These are phyloP conservation scores for Obelidium mucronatum DNA, from an alignment of 192 early-diverging fungal species.

Conservation along the genomic window DNA sequence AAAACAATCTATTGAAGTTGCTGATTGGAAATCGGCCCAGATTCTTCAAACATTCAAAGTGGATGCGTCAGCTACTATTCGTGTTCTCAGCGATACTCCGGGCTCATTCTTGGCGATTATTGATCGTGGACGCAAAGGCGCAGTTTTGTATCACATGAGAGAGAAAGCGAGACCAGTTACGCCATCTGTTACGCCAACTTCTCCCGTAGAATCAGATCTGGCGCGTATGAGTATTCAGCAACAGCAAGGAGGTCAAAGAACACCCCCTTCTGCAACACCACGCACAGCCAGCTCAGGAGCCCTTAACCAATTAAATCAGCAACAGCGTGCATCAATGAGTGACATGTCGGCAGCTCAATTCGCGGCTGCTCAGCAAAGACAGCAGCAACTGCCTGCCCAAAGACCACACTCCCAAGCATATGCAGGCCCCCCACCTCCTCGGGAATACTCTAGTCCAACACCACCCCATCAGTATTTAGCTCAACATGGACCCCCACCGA, in stretches of 20 bases:
- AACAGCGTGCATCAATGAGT: not conserved
- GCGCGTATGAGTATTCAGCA: not conserved
- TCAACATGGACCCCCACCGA: not conserved
- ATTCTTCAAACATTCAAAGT: slow-evolving; percentile 50
- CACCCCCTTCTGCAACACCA: not conserved
- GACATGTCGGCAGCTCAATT: not conserved
- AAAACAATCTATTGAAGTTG: slow-evolving; percentile 53
- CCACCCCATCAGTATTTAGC: not conserved
- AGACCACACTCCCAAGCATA: slow-evolving; percentile 29
- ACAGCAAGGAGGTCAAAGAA: not conserved
- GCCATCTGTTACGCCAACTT: not conserved
- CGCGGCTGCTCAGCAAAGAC: not conserved
- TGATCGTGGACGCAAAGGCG: slow-evolving; percentile 50
- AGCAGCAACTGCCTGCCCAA: slow-evolving; percentile 33
- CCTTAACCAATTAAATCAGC: not conserved
- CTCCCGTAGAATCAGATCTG: not conserved
- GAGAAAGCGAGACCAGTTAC: slow-evolving; percentile 37
- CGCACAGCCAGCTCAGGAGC: not conserved
- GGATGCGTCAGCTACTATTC: slow-evolving; percentile 36
- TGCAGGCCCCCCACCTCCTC: slow-evolving; percentile 2
- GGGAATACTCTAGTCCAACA: not conserved
- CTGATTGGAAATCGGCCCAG: slow-evolving; percentile 57
- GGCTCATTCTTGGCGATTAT: slow-evolving; percentile 42
- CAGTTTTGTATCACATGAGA: slow-evolving; percentile 47
- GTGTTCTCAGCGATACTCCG: slow-evolving; percentile 34